Percentiles rank a stretch among this genome's conserved stretches.
Conservation (phyloP, 306 rosid species). For the Alnus glutinosa region DNA sequence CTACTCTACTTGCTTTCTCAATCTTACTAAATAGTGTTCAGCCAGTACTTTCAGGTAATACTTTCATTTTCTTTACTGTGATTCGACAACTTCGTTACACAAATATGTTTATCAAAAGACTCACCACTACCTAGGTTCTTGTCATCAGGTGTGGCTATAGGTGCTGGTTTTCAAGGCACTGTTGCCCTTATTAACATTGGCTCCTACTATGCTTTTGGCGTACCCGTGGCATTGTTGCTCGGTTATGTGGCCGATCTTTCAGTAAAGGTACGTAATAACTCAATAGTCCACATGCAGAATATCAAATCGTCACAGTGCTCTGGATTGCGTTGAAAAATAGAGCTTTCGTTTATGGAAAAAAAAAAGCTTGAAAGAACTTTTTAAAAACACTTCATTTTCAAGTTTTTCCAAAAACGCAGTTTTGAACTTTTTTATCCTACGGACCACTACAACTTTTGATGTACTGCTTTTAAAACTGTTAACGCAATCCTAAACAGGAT, state of each 20-base stretch:
- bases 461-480: too few relatives aligned
- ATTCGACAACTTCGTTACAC: too few relatives aligned
- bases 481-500: too few relatives aligned
- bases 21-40: slow-evolving; percentile 56
- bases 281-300: neutral
- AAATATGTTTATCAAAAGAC: neutral
- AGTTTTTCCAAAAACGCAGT: too few relatives aligned
- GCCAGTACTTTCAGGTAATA: slow-evolving; percentile 54
- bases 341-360: too few relatives aligned
- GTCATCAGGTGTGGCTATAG: slow-evolving; percentile 24
- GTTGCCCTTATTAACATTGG: slow-evolving; percentile 20
- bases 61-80: neutral
- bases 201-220: slow-evolving; percentile 25
- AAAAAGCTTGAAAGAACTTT: too few relatives aligned
- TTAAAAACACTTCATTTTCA: too few relatives aligned
- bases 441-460: too few relatives aligned
- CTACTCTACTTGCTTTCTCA: slow-evolving; percentile 52
- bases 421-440: neutral
- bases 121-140: neutral
- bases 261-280: slow-evolving; percentile 19
- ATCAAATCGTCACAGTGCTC: neutral
- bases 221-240: slow-evolving; percentile 22
- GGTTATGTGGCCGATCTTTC: slow-evolving; percentile 12
- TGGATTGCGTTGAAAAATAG: too few relatives aligned
- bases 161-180: slow-evolving; percentile 27